Conservation (phyloP, 2,329 filamentous ascomycete genomes). For the Albifimbria verrucaria region DNA sequence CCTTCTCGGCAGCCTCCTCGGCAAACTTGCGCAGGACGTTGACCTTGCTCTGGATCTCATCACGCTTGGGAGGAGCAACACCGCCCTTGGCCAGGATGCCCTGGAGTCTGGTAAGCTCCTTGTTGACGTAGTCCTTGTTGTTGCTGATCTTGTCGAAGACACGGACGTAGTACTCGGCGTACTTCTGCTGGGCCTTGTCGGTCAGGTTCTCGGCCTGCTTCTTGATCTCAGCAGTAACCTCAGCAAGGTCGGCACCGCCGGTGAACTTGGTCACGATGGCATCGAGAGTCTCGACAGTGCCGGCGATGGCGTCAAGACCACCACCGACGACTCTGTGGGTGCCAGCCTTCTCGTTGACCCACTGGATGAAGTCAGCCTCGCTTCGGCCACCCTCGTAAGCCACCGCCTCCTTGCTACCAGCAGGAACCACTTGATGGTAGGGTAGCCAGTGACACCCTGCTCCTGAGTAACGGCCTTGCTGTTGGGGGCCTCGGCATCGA, state of each 20-base stretch:
- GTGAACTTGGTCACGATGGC: constrained; percentile 70
- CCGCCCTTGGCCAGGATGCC: constrained; percentile 83
- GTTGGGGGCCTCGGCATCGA: constrained; percentile 87
- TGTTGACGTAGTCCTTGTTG: constrained; percentile 75
- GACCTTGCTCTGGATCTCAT: constrained; percentile 80
- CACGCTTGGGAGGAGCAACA: constrained; percentile 78
- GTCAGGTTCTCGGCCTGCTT: constrained; percentile 65
- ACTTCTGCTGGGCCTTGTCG: constrained; percentile 64
- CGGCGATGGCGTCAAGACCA: constrained; percentile 72
- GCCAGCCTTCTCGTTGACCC: constrained; percentile 84
- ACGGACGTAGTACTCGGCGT: constrained; percentile 90
- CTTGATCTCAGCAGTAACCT: constrained; percentile 68
- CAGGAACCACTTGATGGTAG: constrained; percentile 98
- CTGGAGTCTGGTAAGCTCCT: constrained; percentile 80
- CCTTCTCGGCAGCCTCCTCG: constrained; percentile 53
- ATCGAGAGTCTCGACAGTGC: constrained; percentile 79
- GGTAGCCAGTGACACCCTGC: constrained; percentile 81
- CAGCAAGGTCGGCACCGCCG: constrained; percentile 57
- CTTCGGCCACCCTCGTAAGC: constrained; percentile 72
- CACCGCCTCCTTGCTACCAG: constrained; percentile 70
- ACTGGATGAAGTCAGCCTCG: constrained; percentile 73
- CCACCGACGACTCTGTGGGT: constrained; percentile 83
- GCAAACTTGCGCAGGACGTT: constrained; percentile 84
- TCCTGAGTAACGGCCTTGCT: constrained; percentile 74
- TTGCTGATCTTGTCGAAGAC: constrained; percentile 81